phyloP scores from a whole-genome alignment of 2,329 filamentous ascomycete genomes.

The Ophiostoma perfectum region DNA sequence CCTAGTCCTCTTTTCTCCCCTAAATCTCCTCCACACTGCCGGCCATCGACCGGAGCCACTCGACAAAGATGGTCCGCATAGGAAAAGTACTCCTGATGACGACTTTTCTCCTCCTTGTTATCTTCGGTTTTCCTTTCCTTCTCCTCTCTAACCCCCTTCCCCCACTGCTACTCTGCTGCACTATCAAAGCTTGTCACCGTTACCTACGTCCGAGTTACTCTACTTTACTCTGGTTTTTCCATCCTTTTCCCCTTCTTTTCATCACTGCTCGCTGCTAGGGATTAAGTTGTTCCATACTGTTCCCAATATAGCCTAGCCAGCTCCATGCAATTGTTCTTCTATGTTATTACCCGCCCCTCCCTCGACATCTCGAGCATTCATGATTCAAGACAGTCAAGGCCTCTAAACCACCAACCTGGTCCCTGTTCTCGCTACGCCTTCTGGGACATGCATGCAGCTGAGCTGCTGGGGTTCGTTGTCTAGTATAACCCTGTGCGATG shows the following conservation, averaged over 20 bases:
- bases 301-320: not conserved
- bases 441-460: slow-evolving; percentile 20
- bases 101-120: not conserved
- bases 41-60: not conserved
- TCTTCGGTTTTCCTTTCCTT: not conserved
- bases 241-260: not conserved
- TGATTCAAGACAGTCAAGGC: not conserved
- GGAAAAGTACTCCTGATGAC: not conserved
- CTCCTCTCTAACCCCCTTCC: not conserved
- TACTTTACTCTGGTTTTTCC: not conserved
- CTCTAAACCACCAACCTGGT: not conserved
- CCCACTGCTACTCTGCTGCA: not conserved
- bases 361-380: not conserved
- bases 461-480: not conserved
- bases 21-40: not conserved
- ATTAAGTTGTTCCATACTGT: slow-evolving; percentile 8
- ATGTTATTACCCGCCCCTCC: not conserved
- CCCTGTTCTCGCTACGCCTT: slow-evolving; percentile 18
- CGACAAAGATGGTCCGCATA: not conserved
- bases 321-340: not conserved
- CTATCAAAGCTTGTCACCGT: slow-evolving; percentile 10
- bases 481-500: not conserved
- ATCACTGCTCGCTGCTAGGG: slow-evolving; percentile 4
- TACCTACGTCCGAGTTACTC: not conserved
- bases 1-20: not conserved